Evolutionary conservation across 305 asterid genomes (phyloP), one percentile per base, ranked within the genome.

Genomic region (Plantago coronopus): DNA sequence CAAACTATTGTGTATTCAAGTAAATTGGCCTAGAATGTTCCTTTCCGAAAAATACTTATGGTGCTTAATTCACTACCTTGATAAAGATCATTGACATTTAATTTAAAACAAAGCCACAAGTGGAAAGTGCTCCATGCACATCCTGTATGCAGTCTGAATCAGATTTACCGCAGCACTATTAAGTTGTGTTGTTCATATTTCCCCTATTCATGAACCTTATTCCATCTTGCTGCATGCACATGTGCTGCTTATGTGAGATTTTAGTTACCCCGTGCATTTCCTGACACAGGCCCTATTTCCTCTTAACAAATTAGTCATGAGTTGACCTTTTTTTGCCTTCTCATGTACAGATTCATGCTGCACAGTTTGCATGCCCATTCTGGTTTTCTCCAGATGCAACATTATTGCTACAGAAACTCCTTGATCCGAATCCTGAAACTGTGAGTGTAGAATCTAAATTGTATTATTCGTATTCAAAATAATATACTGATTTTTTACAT

Each of bases 331-430:
- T 31, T 38, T 44, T 23, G 17, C 61, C 53, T 59, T 65, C 37
- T 51, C 54, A 58, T 72, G 25, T 69, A 65, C 91, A 93, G 99
- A 81, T 87, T 54, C 85, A 59, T 78, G 84, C 88, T 68, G 96
- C 97, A 19, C 82, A 85, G 37, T 93, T 89, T 78, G 74, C 81
- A 19, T 93, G 90, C 73, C 99, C 99, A 63, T 74, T 58, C 64
- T 93, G 96, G 97, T 85, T 93, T 78, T 82, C 97, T 72, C 78
- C 85, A 7, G 86, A 80, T 61, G 89, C 82, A 58, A 73, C 71
- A 55, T 78, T 88, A 61, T 70, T 93, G 80, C 78, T 93, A 67
- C 85, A 60, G 47, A 82, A 78, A 81, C 74, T 89, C 70, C 95
- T 93, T 40, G 91, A 93, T 76, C 90, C 95, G 44, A 83, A 85